A percentile compares a stretch with the other conserved stretches of the same genome.
These are phyloP conservation scores for Ramaria sp. DNA, from an alignment of 768 basidiomycete genomes.

Conservation along the genomic window DNA sequence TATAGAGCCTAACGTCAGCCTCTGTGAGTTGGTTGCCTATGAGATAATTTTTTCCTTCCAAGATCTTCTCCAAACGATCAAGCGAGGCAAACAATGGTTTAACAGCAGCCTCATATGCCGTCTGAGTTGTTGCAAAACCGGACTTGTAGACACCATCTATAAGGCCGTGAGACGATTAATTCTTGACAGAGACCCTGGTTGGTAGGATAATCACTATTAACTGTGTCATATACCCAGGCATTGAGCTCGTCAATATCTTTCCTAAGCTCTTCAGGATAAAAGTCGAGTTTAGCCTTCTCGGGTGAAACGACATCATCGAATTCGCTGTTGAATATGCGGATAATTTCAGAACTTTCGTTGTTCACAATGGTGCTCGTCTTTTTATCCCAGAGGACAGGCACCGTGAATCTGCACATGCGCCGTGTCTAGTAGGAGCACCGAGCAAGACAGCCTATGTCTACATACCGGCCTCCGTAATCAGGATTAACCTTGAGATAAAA, in stretches of 20 bases:
- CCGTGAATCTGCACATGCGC: slow-evolving; percentile 50
- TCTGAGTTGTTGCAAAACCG: slow-evolving; percentile 76
- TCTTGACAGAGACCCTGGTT: not conserved
- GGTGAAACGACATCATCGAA: slow-evolving; percentile 66
- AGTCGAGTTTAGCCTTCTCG: slow-evolving; percentile 49
- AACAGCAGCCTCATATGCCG: slow-evolving; percentile 74
- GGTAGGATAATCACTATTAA: slow-evolving; percentile 52
- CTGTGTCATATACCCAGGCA: slow-evolving; percentile 74
- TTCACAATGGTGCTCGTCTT: slow-evolving; percentile 81
- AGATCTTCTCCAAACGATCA: slow-evolving; percentile 67
- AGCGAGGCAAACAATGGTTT: slow-evolving; percentile 64
- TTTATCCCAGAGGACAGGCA: slow-evolving; percentile 91
- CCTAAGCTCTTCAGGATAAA: slow-evolving; percentile 67
- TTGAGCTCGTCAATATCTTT: slow-evolving; percentile 77
- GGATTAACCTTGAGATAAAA: slow-evolving; percentile 73
- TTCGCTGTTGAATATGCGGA: slow-evolving; percentile 81
- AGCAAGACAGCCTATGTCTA: not conserved
- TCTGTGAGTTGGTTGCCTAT: slow-evolving; percentile 78
- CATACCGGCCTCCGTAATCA: slow-evolving; percentile 57
- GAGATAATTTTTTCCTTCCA: slow-evolving; percentile 73
- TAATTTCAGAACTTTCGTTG: slow-evolving; percentile 93
- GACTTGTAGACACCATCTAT: slow-evolving; percentile 79
- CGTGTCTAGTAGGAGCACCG: not conserved
- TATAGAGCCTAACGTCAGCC: slow-evolving; percentile 78
- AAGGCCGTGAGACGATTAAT: not conserved